Evolutionary conservation across 2,329 filamentous ascomycete genomes (phyloP).

Genomic region (Cercospora beticola): DNA sequence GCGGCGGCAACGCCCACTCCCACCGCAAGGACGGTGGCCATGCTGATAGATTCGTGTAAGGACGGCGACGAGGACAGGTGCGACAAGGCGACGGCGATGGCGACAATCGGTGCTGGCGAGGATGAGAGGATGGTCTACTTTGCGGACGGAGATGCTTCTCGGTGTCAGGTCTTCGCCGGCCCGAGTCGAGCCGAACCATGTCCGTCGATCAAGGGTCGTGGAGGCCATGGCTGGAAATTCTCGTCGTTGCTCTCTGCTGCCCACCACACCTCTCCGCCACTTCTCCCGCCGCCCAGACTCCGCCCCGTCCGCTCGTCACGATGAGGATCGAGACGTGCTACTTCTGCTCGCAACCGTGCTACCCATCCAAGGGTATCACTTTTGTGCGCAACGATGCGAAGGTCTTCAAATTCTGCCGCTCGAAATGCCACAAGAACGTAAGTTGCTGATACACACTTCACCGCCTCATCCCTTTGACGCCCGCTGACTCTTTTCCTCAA

Average conservation of each 20-base stretch:
- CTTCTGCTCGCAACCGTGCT: constrained; percentile 68
- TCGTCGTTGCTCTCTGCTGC: background rate
- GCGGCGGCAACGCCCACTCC: constrained; percentile 63
- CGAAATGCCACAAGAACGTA: constrained; percentile 64
- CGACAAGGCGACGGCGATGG: background rate
- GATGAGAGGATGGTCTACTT: background rate
- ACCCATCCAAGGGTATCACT: constrained; percentile 64
- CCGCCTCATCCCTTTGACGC: background rate
- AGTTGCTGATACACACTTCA: constrained; percentile 4
- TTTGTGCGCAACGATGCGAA: constrained; percentile 67
- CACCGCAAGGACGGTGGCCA: constrained; percentile 61
- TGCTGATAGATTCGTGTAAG: constrained; percentile 34
- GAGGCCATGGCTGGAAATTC: constrained; percentile 1
- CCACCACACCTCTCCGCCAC: background rate
- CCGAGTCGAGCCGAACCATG: background rate
- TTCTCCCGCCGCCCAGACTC: background rate
- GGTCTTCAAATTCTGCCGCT: constrained; percentile 66
- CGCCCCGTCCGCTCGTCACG: constrained; percentile 2
- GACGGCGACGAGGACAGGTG: background rate
- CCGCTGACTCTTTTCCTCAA: background rate
- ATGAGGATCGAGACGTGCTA: constrained; percentile 65
- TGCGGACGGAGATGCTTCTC: background rate
- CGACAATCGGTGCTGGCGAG: background rate
- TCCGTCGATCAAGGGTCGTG: background rate
- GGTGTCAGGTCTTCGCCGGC: background rate